A percentile compares a stretch with the other conserved stretches of the same genome.
Conservation (phyloP, 306 rosid species). For the Casuarina equisetifolia region DNA sequence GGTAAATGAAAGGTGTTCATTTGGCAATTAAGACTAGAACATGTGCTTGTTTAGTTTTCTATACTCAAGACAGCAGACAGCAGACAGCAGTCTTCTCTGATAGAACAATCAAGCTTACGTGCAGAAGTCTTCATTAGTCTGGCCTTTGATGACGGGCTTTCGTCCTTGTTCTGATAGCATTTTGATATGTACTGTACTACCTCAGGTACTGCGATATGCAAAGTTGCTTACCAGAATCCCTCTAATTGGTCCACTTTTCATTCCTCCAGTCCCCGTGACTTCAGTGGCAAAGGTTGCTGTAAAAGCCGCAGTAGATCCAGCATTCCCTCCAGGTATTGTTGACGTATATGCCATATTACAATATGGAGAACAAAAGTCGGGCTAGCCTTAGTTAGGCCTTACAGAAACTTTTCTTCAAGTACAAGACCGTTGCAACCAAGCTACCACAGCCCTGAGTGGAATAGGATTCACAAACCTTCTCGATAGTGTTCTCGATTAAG, state of each 20-base stretch:
- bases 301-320: slow-evolving; percentile 14
- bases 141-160: not conserved
- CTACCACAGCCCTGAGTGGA: not conserved
- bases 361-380: not conserved
- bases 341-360: not conserved
- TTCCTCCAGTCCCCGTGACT: slow-evolving; percentile 5
- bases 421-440: not conserved
- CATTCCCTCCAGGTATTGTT: not conserved
- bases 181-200: not conserved
- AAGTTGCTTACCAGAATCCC: not conserved
- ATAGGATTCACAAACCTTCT: not conserved
- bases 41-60: not conserved
- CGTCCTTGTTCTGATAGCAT: not conserved
- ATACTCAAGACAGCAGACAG: not conserved
- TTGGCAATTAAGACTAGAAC: too few species aligned
- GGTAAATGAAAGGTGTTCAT: too few species aligned
- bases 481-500: not conserved
- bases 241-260: slow-evolving; percentile 1
- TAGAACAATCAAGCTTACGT: not conserved
- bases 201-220: not conserved
- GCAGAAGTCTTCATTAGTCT: not conserved
- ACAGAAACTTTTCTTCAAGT: not conserved
- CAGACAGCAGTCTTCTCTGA: not conserved
- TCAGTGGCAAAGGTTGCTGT: slow-evolving; percentile 14
- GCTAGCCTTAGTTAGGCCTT: not conserved